Evolutionary conservation across 352 stramenopile genomes (phyloP), one percentile per base, ranked within the genome.

Genomic region (Pythium plurisporium): DNA sequence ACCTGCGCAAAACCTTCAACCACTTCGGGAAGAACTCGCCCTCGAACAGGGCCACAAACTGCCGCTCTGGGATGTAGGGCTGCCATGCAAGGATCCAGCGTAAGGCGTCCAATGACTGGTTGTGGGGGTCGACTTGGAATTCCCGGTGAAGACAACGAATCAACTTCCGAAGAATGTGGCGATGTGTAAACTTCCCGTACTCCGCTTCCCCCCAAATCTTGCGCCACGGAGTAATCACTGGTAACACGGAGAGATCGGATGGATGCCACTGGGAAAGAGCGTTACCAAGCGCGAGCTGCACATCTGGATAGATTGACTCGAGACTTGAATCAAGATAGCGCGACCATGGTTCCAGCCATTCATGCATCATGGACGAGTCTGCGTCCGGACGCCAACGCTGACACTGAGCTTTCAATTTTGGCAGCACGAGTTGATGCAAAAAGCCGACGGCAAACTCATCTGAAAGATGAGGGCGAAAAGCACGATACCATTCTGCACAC

Each of bases 1-100:
- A 97, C 43, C 71, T 72, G 14, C 77, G 83, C 43, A 97, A 63
- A 15, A 91, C 80, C 17, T 79, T 76, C 12, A 96, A 77, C 90
- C 90, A 97, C 56, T 94, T 88, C 0, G 86, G 83, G 47, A 97
- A 97, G 47, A 97, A 96, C 49, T 96, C 90, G 9, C 86, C 89
- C 65, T 97, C 89, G 22, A 97, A 72, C 2, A 96, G 65, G 22
- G 84, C 80, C 29, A 92, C 69, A 46, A 93, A 76, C 49, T 96
- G 86, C 0, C 79, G 74, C 10, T 86, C 56, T 10, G 86, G 81
- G 27, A 96, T 57, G 48, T 85, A 38, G 17, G 67, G 49, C 66
- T 77, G 70, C 87, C 87, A 96, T 36, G 72, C 81, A 4, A 96
- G 47, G 20, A 92, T 69, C 82, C 82, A 94, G 22, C 62, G 70